Percentiles rank a stretch among this genome's conserved stretches.
Evolutionary conservation across 2,329 filamentous ascomycete species (phyloP).

Genomic region (Exophiala xenobiotica): DNA sequence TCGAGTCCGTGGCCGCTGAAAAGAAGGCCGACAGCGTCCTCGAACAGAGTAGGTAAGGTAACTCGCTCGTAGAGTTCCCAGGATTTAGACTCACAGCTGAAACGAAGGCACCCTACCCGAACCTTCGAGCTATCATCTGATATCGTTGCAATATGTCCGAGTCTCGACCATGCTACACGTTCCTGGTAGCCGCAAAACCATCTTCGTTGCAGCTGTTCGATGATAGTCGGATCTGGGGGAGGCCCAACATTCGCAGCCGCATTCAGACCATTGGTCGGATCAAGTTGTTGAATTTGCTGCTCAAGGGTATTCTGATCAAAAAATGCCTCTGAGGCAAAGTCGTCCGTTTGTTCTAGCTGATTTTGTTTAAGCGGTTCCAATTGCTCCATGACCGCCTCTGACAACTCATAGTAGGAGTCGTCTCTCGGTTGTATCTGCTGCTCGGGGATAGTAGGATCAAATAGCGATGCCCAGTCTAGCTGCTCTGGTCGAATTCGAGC

Average conservation of each 20-base stretch:
- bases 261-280: constrained; percentile 16
- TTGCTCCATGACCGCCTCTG: constrained; percentile 8
- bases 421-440: neutral
- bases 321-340: constrained; percentile 28
- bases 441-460: neutral
- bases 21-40: constrained; percentile 64
- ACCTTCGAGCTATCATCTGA: constrained; percentile 25
- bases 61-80: constrained; percentile 22
- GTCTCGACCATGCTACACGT: constrained; percentile 27
- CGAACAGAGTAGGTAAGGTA: constrained; percentile 22
- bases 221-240: constrained; percentile 17
- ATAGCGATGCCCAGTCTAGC: no score
- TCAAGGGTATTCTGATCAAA: constrained; percentile 26
- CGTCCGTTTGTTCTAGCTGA: constrained; percentile 19
- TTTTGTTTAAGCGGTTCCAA: neutral
- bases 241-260: constrained; percentile 18
- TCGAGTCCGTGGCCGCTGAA: constrained; percentile 80
- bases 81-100: constrained; percentile 14
- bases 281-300: constrained; percentile 25
- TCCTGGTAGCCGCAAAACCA: constrained; percentile 25
- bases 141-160: constrained; percentile 28
- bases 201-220: constrained; percentile 20
- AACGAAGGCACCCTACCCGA: constrained; percentile 22
- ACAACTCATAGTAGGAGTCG: constrained; percentile 1
- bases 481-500: neutral